Evolutionary conservation across 768 basidiomycete genomes (phyloP), one percentile per base, ranked within the genome.

Genomic region (Dentipellis sp.): DNA sequence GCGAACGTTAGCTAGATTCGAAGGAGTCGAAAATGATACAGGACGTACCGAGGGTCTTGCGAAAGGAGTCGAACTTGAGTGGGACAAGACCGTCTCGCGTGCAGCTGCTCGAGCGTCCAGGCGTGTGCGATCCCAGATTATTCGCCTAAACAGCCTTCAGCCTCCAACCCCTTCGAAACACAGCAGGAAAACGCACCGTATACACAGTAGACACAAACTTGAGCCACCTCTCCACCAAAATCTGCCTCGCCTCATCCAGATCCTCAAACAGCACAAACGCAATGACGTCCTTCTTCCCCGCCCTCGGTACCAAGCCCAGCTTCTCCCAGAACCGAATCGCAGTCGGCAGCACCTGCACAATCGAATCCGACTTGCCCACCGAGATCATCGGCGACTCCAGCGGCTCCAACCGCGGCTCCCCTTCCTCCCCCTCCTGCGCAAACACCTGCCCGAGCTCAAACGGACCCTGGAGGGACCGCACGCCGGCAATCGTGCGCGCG

Each of bases 321-420:
- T 91, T 93, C 62, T 88, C 85, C 91, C 91, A 93, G 67, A 92
- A 93, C 2, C 84, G 77, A 21, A 93, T 65, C 0, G 89, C 85
- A 4, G 88, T 69, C 1, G 89, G 84, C 12, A 81, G 67, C 16
- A 89, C 67, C 42, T 90, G 82, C n/a, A 93, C 73, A 23, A 90
- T 68, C 3, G 80, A 76, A 38, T 84, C 83, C 2, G 80, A 79
- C 63, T 88, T 89, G 2, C 79, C 83, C 29, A 88, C 75, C 0
- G 83, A 73, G 10, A 93, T 65, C 71, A 79, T 73, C 0, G 88
- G 87, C 1, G 77, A 65, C 8, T 80, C 75, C 54, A 83, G 64
- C 1, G 63, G 63, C 35, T 68, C 64, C 39, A 75, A 21, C 40
- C 5, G 61, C 57, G 0, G 29, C 38, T 58, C 14, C 49, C 16